Evolutionary conservation across 768 basidiomycete genomes (phyloP).

Genomic region (Chalciporus sphaerocephalus): DNA sequence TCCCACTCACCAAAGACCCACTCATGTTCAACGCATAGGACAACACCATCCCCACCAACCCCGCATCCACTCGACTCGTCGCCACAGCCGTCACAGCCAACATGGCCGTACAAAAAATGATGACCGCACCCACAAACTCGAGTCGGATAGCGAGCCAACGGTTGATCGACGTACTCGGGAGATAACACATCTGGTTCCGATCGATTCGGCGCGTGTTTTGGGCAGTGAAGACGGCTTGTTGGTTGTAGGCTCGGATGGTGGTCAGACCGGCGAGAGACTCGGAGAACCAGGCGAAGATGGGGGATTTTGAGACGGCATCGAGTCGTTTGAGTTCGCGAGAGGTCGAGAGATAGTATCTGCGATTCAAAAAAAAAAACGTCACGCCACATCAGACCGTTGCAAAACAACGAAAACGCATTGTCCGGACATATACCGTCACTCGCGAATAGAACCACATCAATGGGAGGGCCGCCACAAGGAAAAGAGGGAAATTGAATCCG

Average conservation of each 20-base stretch:
- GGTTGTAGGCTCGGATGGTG: slow-evolving; percentile 78
- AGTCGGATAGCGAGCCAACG: slow-evolving; percentile 82
- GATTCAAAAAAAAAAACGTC: not conserved
- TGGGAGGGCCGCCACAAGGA: slow-evolving; percentile 71
- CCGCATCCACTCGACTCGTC: slow-evolving; percentile 78
- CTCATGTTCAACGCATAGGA: slow-evolving; percentile 84
- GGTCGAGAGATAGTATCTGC: slow-evolving; percentile 84
- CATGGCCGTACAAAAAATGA: slow-evolving; percentile 69
- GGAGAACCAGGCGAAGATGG: slow-evolving; percentile 88
- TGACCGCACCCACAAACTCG: slow-evolving; percentile 77
- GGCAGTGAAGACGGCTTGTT: slow-evolving; percentile 61
- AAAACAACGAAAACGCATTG: slow-evolving; percentile 49
- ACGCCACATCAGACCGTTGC: not conserved
- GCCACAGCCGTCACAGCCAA: slow-evolving; percentile 68
- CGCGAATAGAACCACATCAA: slow-evolving; percentile 73
- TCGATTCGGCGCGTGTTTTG: slow-evolving; percentile 75
- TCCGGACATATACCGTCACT: slow-evolving; percentile 76
- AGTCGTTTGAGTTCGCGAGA: slow-evolving; percentile 85
- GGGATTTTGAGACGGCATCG: slow-evolving; percentile 84
- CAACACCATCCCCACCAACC: slow-evolving; percentile 80
- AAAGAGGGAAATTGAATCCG: slow-evolving; percentile 74
- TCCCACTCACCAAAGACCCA: slow-evolving; percentile 59
- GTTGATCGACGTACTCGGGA: slow-evolving; percentile 70
- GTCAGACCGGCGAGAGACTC: slow-evolving; percentile 72
- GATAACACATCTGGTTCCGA: slow-evolving; percentile 76